These are phyloP conservation scores for Termitomyces sp. DNA, from an alignment of 768 basidiomycete species.

Conservation along the genomic window DNA sequence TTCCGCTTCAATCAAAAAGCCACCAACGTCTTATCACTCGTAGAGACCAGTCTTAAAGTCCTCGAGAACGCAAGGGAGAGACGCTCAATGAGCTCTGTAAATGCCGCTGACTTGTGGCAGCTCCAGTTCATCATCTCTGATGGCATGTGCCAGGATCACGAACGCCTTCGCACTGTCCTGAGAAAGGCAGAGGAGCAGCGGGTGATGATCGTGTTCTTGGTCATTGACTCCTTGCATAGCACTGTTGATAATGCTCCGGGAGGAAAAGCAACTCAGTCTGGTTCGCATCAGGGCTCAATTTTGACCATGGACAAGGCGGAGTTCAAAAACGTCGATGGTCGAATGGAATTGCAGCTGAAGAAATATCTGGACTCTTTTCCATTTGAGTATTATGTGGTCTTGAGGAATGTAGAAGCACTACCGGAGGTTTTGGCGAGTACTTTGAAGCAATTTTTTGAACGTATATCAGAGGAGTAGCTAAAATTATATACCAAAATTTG, in stretches of 20 bases:
- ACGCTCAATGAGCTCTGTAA: slow-evolving; percentile 50
- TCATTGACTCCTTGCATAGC: slow-evolving; percentile 81
- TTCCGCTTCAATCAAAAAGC: slow-evolving; percentile 89
- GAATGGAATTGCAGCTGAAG: slow-evolving; percentile 81
- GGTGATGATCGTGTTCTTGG: slow-evolving; percentile 94
- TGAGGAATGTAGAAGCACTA: slow-evolving; percentile 84
- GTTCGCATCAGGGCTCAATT: slow-evolving; percentile 62
- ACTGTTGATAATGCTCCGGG: slow-evolving; percentile 9
- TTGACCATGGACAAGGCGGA: slow-evolving; percentile 89
- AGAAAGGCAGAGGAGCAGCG: slow-evolving; percentile 84
- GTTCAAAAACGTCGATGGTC: slow-evolving; percentile 75
- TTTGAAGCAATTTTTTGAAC: slow-evolving; percentile 88
- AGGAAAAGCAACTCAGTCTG: slow-evolving; percentile 14
- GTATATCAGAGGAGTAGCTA: slow-evolving; percentile 64
- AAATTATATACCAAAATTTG: background rate
- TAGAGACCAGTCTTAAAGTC: slow-evolving; percentile 71
- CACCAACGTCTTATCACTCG: slow-evolving; percentile 79
- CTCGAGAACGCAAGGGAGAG: slow-evolving; percentile 75
- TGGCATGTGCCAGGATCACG: slow-evolving; percentile 97
- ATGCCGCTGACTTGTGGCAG: slow-evolving; percentile 89
- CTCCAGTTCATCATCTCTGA: slow-evolving; percentile 98
- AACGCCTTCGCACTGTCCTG: slow-evolving; percentile 70
- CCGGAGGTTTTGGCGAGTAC: slow-evolving; percentile 88
- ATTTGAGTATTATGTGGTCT: slow-evolving; percentile 95
- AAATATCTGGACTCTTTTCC: slow-evolving; percentile 96